phyloP scores from a whole-genome alignment of 495 filamentous ascomycete species.

The Penicillium subrubescens region DNA sequence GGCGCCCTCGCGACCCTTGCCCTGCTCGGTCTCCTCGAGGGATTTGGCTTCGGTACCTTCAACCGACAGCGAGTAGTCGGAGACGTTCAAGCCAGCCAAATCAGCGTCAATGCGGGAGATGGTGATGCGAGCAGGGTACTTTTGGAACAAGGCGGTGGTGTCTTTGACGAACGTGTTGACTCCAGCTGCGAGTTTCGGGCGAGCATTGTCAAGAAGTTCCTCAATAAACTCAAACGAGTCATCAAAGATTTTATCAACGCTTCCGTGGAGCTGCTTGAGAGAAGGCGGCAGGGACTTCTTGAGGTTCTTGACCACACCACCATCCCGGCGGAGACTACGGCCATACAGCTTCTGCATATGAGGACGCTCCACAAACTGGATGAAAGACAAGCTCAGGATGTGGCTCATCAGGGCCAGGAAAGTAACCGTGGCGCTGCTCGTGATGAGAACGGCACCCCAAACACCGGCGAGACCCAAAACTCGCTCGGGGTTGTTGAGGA shows the following conservation, averaged over 20 bases:
- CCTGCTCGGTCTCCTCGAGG: conserved; percentile 49
- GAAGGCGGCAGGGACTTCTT: conserved; percentile 86
- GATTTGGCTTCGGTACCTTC: conserved; percentile 62
- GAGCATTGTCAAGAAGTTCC: conserved; percentile 85
- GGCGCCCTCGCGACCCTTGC: conserved; percentile 52
- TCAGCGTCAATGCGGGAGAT: conserved; percentile 81
- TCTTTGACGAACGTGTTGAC: conserved; percentile 87
- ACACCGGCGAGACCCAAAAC: conserved; percentile 92
- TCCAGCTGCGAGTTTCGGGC: conserved; percentile 82
- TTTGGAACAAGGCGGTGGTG: conserved; percentile 82
- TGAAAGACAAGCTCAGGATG: conserved; percentile 80
- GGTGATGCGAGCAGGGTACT: conserved; percentile 85
- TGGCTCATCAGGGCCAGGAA: conserved; percentile 84
- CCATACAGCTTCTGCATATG: conserved; percentile 99
- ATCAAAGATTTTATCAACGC: conserved; percentile 82
- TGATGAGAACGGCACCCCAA: conserved; percentile 93
- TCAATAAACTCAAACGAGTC: conserved; percentile 86
- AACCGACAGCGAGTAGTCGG: conserved; percentile 77
- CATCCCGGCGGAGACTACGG: conserved; percentile 76
- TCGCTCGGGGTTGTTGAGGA: conserved; percentile 95
- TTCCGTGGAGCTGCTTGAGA: conserved; percentile 72
- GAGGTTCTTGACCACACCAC: conserved; percentile 87
- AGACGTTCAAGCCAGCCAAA: conserved; percentile 78
- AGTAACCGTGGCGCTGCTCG: conserved; percentile 80
- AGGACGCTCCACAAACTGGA: conserved; percentile 90